Conservation (phyloP, 2,329 filamentous ascomycete genomes). For the Fragosphaeria purpurea region DNA sequence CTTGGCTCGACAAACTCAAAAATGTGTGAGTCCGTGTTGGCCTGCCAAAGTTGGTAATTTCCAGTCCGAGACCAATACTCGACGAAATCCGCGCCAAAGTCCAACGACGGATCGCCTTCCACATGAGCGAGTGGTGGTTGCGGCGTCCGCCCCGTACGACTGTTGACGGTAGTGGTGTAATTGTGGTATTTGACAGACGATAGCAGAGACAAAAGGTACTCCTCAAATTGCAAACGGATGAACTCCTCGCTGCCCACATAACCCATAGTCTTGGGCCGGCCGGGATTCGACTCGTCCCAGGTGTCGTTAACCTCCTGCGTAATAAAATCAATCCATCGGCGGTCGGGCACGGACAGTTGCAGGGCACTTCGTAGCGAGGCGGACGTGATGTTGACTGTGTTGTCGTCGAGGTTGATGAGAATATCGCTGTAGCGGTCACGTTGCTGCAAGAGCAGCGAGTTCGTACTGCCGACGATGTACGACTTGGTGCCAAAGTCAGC, state of each 20-base stretch:
- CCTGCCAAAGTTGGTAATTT: slow-evolving; percentile 84
- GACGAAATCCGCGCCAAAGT: slow-evolving; percentile 79
- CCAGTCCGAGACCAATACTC: slow-evolving; percentile 81
- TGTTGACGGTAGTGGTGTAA: slow-evolving; percentile 49
- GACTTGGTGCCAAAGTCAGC: slow-evolving; percentile 93
- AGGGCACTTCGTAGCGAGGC: slow-evolving; percentile 67
- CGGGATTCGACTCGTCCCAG: slow-evolving; percentile 88
- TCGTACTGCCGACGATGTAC: slow-evolving; percentile 94
- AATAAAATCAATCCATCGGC: slow-evolving; percentile 93
- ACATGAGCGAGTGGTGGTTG: slow-evolving; percentile 45
- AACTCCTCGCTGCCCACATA: slow-evolving; percentile 96
- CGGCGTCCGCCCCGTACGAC: slow-evolving; percentile 33
- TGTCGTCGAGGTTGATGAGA: slow-evolving; percentile 89
- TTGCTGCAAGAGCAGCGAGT: slow-evolving; percentile 86
- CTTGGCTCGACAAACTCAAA: slow-evolving; percentile 91
- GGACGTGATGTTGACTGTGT: slow-evolving; percentile 74
- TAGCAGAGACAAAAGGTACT: slow-evolving; percentile 83
- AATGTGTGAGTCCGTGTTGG: slow-evolving; percentile 70
- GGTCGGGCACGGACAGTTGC: slow-evolving; percentile 71
- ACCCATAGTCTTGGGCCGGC: slow-evolving; percentile 83
- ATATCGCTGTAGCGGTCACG: slow-evolving; percentile 95
- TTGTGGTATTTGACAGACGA: slow-evolving; percentile 84
- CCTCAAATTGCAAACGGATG: slow-evolving; percentile 92
- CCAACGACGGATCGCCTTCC: slow-evolving; percentile 73
- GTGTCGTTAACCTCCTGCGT: slow-evolving; percentile 91